Evolutionary conservation across 257 asterid species (phyloP), one percentile per base, ranked within the genome.

Genomic region (Cynanchum wilfordii): DNA sequence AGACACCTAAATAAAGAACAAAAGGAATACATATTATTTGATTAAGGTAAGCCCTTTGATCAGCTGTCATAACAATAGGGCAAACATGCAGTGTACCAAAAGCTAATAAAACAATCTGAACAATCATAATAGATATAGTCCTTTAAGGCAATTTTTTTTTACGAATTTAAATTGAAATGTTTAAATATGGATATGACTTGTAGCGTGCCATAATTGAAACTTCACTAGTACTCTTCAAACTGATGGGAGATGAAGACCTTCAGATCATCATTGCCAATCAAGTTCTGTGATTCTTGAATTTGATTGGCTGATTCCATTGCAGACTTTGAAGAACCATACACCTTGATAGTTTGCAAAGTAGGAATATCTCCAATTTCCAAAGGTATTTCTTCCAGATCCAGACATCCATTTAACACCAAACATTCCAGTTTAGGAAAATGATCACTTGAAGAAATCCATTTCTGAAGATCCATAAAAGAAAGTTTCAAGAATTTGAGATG

Each of bases 231-330:
- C 25, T 45, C 72, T 49, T 25, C 20, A 68, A 68, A 68, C 19
- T 68, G 72, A 0, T 68, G 40, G 72, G 25, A 47, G 16, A 68
- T 49, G 33, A 49, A 45, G 59, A 49, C 42, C 44, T 13, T 68
- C 16, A 68, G 10, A 68, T 49, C 72, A 45, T 68, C 58, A 49
- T 68, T 68, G 7, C 72, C 59, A 2, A 45, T 16, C 42, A 0
- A 47, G 20, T 30, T 25, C 58, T 47, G 72, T 24, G 72, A 24
- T 68, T 38, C 55, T 6, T 58, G 67, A 38, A 71, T 71, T 57
- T 40, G 42, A 7, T 15, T 22, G 27, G 75, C 68, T 71, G 75
- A 71, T 56, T 71, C 52, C 17, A 38, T 49, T n/a, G 40, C n/a
- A 16, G 66, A 38, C 10, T 47, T 22, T 3, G 75, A 42, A 10